Conservation (phyloP, 495 filamentous ascomycete species). For the Aspergillus leporis region DNA sequence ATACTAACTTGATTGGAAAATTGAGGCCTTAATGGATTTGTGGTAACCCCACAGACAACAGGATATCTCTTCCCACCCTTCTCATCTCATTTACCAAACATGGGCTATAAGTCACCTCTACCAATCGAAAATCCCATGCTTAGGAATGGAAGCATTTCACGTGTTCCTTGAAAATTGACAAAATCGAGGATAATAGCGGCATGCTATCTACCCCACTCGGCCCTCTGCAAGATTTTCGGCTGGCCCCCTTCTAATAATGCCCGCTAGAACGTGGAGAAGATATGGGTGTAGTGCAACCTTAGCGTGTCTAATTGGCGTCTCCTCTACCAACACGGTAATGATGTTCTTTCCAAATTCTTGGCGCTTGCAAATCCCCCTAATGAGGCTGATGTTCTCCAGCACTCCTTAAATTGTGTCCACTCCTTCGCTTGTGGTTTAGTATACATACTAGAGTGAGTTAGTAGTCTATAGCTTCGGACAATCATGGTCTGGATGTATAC, state of each 20-base stretch:
- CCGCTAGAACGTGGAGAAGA: not conserved
- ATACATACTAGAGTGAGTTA: too few species aligned
- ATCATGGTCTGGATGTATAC: too few species aligned
- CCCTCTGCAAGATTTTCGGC: not conserved
- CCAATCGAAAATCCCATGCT: not conserved
- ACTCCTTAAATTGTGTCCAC: too few species aligned
- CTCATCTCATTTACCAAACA: not conserved
- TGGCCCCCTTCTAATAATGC: not conserved
- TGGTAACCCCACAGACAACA: not conserved
- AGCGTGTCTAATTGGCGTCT: not conserved
- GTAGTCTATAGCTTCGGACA: too few species aligned
- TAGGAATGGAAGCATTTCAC: not conserved
- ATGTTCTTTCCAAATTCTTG: not conserved
- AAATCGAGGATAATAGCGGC: not conserved
- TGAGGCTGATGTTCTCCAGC: too few species aligned
- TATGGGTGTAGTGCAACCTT: not conserved
- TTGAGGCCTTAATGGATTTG: not conserved
- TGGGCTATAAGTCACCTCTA: not conserved
- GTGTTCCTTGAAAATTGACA: not conserved
- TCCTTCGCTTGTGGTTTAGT: too few species aligned
- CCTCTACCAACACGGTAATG: not conserved
- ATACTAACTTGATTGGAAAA: not conserved
- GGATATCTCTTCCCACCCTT: not conserved
- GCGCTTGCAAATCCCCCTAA: not conserved
- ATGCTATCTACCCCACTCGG: not conserved